Evolutionary conservation across 129 eudicot genomes (phyloP).

Genomic region (Erigeron canadensis): DNA sequence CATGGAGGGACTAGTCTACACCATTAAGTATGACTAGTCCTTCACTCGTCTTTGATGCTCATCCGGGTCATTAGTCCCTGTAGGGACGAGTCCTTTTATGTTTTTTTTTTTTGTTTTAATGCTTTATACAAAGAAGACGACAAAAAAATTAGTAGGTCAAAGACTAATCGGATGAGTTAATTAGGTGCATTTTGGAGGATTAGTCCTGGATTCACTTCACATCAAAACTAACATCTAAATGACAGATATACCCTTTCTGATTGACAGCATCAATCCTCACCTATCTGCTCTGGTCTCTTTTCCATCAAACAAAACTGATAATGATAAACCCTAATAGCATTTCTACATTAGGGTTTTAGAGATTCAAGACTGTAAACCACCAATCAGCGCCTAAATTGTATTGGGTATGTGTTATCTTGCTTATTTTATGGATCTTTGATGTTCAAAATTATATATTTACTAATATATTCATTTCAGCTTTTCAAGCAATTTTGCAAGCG

Average conservation of each 20-base stretch:
- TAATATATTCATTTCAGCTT: neutral
- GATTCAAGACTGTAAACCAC: slow-evolving; percentile 12
- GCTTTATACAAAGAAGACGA: too few species aligned
- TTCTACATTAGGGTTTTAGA: slow-evolving; percentile 25
- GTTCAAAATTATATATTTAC: neutral
- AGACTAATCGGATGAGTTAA: too few species aligned
- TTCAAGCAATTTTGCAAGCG: neutral
- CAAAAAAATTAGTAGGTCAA: too few species aligned
- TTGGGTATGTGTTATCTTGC: slow-evolving; percentile 19
- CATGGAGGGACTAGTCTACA: too few species aligned
- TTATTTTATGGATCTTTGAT: neutral
- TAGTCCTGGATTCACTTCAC: too few species aligned
- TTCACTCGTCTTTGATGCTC: too few species aligned
- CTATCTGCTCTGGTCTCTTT: slow-evolving; percentile 1
- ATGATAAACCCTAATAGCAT: slow-evolving; percentile 34
- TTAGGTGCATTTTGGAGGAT: too few species aligned
- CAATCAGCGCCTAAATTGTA: slow-evolving; percentile 18
- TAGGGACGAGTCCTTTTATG: too few species aligned
- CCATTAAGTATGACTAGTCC: too few species aligned
- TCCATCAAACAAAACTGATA: neutral
- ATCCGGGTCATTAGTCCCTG: too few species aligned
- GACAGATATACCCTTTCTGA: slow-evolving; percentile 2
- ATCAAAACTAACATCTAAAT: too few species aligned
- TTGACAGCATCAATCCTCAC: slow-evolving; percentile 2
- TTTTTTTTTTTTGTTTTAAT: too few species aligned